These are phyloP conservation scores for Arabidopsis thaliana DNA, from an alignment of 345 rosid species.

Conservation along the genomic window TAIR10.1 NC_003075.7:17731001-17731500, in stretches of 20 bases:
- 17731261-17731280: too few species aligned
- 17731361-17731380: too few species aligned
- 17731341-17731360: too few species aligned
- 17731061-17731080: not conserved
- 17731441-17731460: not conserved
- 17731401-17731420: too few species aligned
- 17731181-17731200: too few species aligned
- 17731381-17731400: too few species aligned
- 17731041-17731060: constrained; percentile 29
- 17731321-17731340: too few species aligned
- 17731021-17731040: constrained; percentile 39
- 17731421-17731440: too few species aligned
- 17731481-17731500: not conserved
- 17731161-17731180: not conserved
- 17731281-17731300: too few species aligned
- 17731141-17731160: not conserved
- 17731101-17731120: not conserved
- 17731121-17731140: not conserved
- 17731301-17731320: too few species aligned
- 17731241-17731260: not conserved
- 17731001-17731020: constrained; percentile 12
- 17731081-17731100: constrained; percentile 1
- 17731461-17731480: not conserved
- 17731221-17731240: not conserved
- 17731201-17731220: not conserved